Evolutionary conservation across 768 basidiomycete genomes (phyloP), one percentile per base, ranked within the genome.

Genomic region (Gelatoporia subvermispora): DNA sequence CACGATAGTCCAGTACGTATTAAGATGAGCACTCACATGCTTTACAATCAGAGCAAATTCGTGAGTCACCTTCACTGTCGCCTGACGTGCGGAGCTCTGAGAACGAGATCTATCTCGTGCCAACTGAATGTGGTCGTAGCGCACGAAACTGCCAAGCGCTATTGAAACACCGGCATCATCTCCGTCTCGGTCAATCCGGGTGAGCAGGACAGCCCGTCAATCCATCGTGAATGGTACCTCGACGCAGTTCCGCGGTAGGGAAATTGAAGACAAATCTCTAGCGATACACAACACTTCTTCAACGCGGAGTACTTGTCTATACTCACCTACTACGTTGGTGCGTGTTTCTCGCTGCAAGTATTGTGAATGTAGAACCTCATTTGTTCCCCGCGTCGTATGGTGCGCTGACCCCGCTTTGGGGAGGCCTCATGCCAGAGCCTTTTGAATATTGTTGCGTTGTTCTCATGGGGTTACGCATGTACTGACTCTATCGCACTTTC

Each of bases 161-260:
- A 77, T 52, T 71, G 63, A 17, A 57, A 74, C 49, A 71, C 73
- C 7, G 54, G 56, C 35, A 72, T 82, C 45, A 64, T 81, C 0
- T 72, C 73, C 17, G 43, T 54, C 24, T 62, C 74, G 5, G 55
- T 78, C 24, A 70, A 80, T 48, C 78, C 80, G 2, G 78, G 79
- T 61, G 40, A 77, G 47, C 41, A 24, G 25, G 43, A 4, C 11
- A 28, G 8, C 17, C n/a, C 15, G 10, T 31, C 23, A 13, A n/a
- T 25, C 43, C 10, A 16, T 22, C 17, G 16, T 5, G 37, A 8
- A 8, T 21, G 16, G 20, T 16, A 39, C n/a, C n/a, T 21, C n/a
- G 20, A 21, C 37, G 7, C 5, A 43, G n/a, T n/a, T n/a, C 62
- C 77, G 0, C 69, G 69, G 7, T 66, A 57, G 59, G 60, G 4